Evolutionary conservation across 2,329 filamentous ascomycete genomes (phyloP).

Genomic region (Aspergillus tamarii): DNA sequence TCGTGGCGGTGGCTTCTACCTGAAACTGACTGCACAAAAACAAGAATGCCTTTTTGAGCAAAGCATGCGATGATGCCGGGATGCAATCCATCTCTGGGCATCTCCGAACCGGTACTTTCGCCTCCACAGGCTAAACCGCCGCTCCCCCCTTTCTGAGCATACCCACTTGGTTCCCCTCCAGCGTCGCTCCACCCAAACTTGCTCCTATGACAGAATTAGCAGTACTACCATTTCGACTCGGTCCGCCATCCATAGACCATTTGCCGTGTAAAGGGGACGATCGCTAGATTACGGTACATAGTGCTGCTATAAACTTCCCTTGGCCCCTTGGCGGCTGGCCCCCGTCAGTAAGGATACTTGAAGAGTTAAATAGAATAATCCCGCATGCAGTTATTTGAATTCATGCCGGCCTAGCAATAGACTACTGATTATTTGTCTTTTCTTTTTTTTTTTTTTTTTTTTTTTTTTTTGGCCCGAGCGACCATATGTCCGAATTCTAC

Average conservation of each 20-base stretch:
- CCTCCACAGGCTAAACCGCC: background rate
- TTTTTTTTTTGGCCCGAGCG: background rate
- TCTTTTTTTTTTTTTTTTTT: background rate
- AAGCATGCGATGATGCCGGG: background rate
- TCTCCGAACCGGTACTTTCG: background rate
- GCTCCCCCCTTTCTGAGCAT: background rate
- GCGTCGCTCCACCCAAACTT: background rate
- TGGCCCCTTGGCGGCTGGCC: background rate
- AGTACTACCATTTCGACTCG: background rate
- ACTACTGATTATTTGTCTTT: background rate
- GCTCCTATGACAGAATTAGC: background rate
- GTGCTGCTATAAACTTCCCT: background rate
- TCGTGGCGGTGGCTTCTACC: background rate
- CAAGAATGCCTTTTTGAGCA: background rate
- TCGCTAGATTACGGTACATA: background rate
- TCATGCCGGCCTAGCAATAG: background rate
- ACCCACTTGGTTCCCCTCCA: background rate
- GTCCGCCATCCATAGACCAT: background rate
- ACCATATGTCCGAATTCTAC: background rate
- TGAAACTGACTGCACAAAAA: background rate
- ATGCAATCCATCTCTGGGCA: background rate
- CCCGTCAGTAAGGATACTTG: background rate
- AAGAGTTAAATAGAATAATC: background rate
- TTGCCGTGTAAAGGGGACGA: background rate
- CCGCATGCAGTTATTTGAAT: background rate